Evolutionary conservation across 805 yeast genomes (phyloP).

Genomic region (Lipomyces mesembrius): DNA sequence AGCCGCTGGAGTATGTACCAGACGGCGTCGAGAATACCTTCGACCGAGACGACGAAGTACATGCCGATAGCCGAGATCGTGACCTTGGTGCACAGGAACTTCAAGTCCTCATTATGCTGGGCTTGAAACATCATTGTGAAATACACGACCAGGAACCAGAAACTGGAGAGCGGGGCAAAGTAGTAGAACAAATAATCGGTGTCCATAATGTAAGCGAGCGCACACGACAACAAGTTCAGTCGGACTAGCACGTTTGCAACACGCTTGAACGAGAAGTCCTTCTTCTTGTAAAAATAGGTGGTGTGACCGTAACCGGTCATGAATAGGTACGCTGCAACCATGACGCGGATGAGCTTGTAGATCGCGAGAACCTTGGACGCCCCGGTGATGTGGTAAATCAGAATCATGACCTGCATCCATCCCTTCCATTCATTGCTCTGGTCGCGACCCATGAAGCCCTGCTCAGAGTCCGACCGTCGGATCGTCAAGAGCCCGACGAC

Average conservation of each 20-base stretch:
- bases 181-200: conserved; percentile 40
- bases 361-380: conserved; percentile 40
- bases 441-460: conserved; percentile 40
- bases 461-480: conserved; percentile 30
- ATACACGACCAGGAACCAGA: conserved; percentile 40
- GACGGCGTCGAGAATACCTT: conserved; percentile 35
- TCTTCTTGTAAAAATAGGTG: conserved; percentile 37
- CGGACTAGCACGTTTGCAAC: conserved; percentile 39
- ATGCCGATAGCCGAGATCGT: conserved; percentile 23
- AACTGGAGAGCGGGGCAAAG: conserved; percentile 40
- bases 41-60: conserved; percentile 27
- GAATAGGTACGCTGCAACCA: conserved; percentile 41
- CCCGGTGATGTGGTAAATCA: conserved; percentile 41
- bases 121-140: conserved; percentile 34
- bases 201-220: conserved; percentile 40
- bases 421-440: conserved; percentile 42
- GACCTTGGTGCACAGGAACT: conserved; percentile 34
- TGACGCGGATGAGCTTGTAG: conserved; percentile 39
- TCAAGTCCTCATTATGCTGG: conserved; percentile 30
- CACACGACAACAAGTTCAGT: conserved; percentile 36
- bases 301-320: conserved; percentile 42
- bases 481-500: conserved; percentile 21
- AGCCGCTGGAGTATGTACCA: conserved; percentile 34
- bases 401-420: conserved; percentile 41
- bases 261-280: conserved; percentile 38